Evolutionary conservation across 2,329 filamentous ascomycete genomes (phyloP), one percentile per base, ranked within the genome.

Genomic region (Fusarium odoratissimum): DNA sequence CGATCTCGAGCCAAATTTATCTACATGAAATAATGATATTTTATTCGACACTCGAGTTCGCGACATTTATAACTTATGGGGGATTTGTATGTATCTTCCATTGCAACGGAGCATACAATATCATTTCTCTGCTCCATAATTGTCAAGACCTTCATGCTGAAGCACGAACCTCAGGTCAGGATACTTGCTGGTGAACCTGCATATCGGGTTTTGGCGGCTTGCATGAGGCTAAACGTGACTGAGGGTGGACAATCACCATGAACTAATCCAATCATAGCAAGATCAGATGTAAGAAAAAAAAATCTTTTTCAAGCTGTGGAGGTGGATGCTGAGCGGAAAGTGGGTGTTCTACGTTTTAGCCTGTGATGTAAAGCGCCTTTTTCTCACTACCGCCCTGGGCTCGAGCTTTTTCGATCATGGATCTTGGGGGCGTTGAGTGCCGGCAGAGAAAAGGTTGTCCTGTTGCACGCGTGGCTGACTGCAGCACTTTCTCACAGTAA

Each of bases 281-380:
- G 56, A 64, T 56, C 13, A 59, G 45, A 58, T 58, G 55, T 49
- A 49, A 61, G 60, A 41, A 62, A 63, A 68, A 73, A 28, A 75
- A 76, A 74, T 64, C 63, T 64, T 66, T 57, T 57, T 49, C 55
- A 35, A 40, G 40, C 55, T 60, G 67, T 64, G 71, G 66, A 73
- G 71, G 67, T 71, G 62, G 49, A 71, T 48, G 61, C 69, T 59
- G 49, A 60, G 35, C 54, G 61, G 66, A 70, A 67, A 74, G 75
- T 75, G 75, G 67, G 28, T 61, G 70, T 67, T 58, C 37, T 28
- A 52, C 28, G 25, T 35, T 68, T 69, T 56, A 65, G 64, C 51
- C 69, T 64, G 46, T 49, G 64, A 64, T 65, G 41, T 48, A 52
- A 40, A 64, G 64, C 62, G 62, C 33, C 54, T 60, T 73, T 49